phyloP scores from a whole-genome alignment of 805 yeast species.

The Candida broadrunensis region DNA sequence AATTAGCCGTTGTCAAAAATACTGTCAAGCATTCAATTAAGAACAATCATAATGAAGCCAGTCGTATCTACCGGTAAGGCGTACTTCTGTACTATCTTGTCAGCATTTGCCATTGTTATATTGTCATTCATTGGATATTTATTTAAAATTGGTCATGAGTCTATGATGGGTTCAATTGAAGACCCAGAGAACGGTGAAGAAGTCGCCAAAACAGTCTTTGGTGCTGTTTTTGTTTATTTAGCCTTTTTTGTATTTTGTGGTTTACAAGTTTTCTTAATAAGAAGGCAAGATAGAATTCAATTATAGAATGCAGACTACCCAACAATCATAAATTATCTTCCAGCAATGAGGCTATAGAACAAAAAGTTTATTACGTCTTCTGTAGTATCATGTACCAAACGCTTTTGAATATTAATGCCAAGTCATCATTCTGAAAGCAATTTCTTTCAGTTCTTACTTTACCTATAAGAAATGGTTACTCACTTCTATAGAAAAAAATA shows the following conservation, averaged over 20 bases:
- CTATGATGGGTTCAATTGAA: constrained; percentile 86
- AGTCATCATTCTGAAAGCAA: no score
- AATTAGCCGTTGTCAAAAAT: no score
- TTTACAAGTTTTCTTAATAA: constrained; percentile 65
- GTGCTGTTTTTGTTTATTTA: constrained; percentile 82
- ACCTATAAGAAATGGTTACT: no score
- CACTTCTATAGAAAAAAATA: background rate
- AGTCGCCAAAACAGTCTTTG: constrained; percentile 86
- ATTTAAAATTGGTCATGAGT: constrained; percentile 78
- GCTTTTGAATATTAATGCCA: no score
- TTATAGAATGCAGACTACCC: constrained; percentile 9
- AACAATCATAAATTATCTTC: no score
- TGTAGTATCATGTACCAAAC: no score
- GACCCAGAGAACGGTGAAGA: constrained; percentile 94
- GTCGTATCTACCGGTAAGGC: constrained; percentile 70
- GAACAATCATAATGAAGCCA: constrained; percentile 46
- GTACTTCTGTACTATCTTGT: constrained; percentile 90
- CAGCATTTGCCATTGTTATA: constrained; percentile 89
- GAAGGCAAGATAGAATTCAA: constrained; percentile 63
- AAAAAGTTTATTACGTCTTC: no score
- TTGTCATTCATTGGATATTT: constrained; percentile 80
- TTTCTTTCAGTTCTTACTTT: no score
- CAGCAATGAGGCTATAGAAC: no score
- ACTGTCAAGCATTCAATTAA: no score
- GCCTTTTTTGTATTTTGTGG: constrained; percentile 88